Percentiles rank a stretch among this genome's conserved stretches.
Evolutionary conservation across 2,329 filamentous ascomycete genomes (phyloP).

Genomic region (Zymoseptoria pseudotritici): DNA sequence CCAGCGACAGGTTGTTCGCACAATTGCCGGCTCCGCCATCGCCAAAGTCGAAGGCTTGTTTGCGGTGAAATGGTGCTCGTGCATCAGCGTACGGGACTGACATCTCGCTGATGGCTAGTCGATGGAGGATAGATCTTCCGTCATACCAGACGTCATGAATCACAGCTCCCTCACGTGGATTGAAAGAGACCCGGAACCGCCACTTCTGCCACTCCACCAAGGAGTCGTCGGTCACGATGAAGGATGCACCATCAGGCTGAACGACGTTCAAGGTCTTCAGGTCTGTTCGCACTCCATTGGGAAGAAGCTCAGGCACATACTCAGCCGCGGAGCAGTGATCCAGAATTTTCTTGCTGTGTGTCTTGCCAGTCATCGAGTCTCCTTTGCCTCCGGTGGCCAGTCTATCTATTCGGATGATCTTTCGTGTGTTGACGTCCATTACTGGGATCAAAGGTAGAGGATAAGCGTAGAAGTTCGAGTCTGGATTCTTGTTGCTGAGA

Average conservation of each 20-base stretch:
- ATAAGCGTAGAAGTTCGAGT: slow-evolving; percentile 28
- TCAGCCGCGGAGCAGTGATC: slow-evolving; percentile 47
- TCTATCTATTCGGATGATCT: slow-evolving; percentile 27
- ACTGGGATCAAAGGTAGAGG: slow-evolving; percentile 27
- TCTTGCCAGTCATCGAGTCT: slow-evolving; percentile 31
- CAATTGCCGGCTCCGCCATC: slow-evolving; percentile 60
- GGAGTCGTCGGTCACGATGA: slow-evolving; percentile 46
- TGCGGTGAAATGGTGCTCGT: slow-evolving; percentile 58
- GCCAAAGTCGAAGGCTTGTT: slow-evolving; percentile 66
- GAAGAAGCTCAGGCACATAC: slow-evolving; percentile 38
- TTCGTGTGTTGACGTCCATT: slow-evolving; percentile 21
- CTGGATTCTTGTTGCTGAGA: slow-evolving; percentile 37
- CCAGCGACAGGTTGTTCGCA: slow-evolving; percentile 60
- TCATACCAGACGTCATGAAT: slow-evolving; percentile 65
- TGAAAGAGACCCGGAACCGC: slow-evolving; percentile 61
- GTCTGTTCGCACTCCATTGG: slow-evolving; percentile 33
- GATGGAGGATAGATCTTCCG: slow-evolving; percentile 57
- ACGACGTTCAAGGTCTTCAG: slow-evolving; percentile 63
- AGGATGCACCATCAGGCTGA: slow-evolving; percentile 62
- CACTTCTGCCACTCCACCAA: slow-evolving; percentile 44
- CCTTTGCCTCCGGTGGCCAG: slow-evolving; percentile 26
- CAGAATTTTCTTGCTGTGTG: slow-evolving; percentile 31
- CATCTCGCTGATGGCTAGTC: slow-evolving; percentile 63
- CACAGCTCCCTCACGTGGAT: slow-evolving; percentile 61
- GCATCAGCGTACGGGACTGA: slow-evolving; percentile 52